Percentiles rank a stretch among this genome's conserved stretches.
These are phyloP conservation scores for Amborella trichopoda DNA, from an alignment of 164 flowering plant species.

Conservation along the genomic window DNA sequence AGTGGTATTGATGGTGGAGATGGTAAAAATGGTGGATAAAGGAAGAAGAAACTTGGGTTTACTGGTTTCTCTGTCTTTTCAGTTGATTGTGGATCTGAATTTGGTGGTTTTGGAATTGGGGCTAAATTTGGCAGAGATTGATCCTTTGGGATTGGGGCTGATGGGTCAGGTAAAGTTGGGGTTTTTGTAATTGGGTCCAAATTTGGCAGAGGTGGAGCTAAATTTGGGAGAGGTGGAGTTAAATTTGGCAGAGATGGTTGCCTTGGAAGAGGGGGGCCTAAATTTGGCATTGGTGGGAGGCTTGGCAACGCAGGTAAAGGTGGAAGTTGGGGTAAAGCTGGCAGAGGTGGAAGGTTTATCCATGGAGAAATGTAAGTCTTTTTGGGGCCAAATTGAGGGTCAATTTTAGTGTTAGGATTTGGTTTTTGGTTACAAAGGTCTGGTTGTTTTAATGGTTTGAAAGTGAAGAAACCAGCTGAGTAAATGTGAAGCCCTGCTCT, in stretches of 20 bases:
- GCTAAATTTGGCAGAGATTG: too few species aligned
- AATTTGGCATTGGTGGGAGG: constrained; percentile 11
- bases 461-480: constrained; percentile 54
- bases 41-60: too few species aligned
- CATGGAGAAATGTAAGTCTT: neutral
- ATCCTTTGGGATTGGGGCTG: too few species aligned
- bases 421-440: constrained; percentile 45
- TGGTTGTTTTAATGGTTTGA: constrained; percentile 58
- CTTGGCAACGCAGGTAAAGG: constrained; percentile 6
- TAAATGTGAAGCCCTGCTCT: constrained; percentile 41
- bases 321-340: constrained; percentile 5
- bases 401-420: constrained; percentile 4
- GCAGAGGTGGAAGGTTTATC: neutral
- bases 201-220: too few species aligned
- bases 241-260: constrained; percentile 11
- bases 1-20: too few species aligned
- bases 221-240: neutral
- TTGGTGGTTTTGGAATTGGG: too few species aligned
- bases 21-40: too few species aligned
- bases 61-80: too few species aligned
- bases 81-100: too few species aligned
- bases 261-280: neutral
- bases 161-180: too few species aligned
- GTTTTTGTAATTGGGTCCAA: too few species aligned
- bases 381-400: neutral